Evolutionary conservation across 1,284 basidiomycete species (phyloP).

Genomic region (Sanghuangporus sanghuang): DNA sequence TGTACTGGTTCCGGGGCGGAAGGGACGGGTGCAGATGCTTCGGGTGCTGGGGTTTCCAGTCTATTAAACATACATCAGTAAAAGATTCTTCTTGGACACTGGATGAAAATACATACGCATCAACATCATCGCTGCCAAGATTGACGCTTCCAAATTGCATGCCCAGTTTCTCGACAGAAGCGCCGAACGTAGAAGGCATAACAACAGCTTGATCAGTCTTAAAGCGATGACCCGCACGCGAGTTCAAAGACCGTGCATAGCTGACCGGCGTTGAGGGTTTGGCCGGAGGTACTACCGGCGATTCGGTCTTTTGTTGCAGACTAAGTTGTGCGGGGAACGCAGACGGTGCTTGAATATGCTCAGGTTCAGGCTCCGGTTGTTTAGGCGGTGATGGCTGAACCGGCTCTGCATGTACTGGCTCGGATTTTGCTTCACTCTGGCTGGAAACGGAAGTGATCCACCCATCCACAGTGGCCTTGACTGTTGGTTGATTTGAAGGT

Average conservation of each 20-base stretch:
- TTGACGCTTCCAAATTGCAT: constrained; percentile 82
- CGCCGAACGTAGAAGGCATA: constrained; percentile 58
- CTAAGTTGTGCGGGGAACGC: constrained; percentile 30
- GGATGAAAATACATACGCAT: constrained; percentile 34
- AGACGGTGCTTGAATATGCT: constrained; percentile 21
- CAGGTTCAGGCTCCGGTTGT: constrained; percentile 31
- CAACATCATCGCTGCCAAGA: constrained; percentile 57
- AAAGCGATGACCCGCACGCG: constrained; percentile 47
- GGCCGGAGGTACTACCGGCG: constrained; percentile 30
- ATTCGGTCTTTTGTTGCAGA: constrained; percentile 22
- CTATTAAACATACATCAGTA: not conserved
- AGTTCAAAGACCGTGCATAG: constrained; percentile 39
- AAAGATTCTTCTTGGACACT: not conserved
- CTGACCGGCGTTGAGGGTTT: constrained; percentile 33
- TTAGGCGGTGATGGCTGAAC: constrained; percentile 20
- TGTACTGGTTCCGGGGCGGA: constrained; percentile 28
- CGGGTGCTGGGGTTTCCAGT: constrained; percentile 20
- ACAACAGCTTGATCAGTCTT: constrained; percentile 75
- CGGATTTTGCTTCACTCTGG: constrained; percentile 18
- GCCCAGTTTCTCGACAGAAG: constrained; percentile 64
- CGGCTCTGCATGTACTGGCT: constrained; percentile 1
- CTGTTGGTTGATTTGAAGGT: constrained; percentile 31
- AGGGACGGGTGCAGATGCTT: constrained; percentile 29
- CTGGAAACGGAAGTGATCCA: constrained; percentile 29
- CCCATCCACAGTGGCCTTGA: constrained; percentile 32